Evolutionary conservation across 2,329 filamentous ascomycete species (phyloP), one percentile per base, ranked within the genome.

Genomic region (Fusarium sp.): DNA sequence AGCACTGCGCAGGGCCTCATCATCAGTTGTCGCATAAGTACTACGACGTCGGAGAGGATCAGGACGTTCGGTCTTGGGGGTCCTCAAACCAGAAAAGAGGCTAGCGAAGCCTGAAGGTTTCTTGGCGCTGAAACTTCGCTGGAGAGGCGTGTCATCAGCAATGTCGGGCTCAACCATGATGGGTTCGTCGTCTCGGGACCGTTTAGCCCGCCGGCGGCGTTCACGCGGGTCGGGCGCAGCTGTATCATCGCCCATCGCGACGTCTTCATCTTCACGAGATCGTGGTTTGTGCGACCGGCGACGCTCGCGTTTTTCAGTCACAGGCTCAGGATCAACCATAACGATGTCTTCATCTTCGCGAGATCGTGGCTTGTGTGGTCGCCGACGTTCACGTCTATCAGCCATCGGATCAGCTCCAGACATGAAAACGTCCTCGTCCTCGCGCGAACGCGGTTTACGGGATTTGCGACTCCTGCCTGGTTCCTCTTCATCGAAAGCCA

Each of bases 401-500:
- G 67, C 53, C 24, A 59, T 59, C n/a, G 74, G 74, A 47, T 83
- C 83, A 21, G 71, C 75, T 55, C 83, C 82, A 11, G 78, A 80
- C 82, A 88, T 85, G 47, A 85, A 78, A 44, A 84, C 80, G 47
- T 88, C 85, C 24, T 87, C 72, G 5, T 75, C 73, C 43, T 73
- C 72, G n/a, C 65, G 62, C 7, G 67, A 59, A 34, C 71, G 69
- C 6, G 62, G 39, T 67, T 83, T 88, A 57, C 85, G 85, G 28
- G 76, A 73, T 28, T 65, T 82, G 53, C 79, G 81, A 66, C 78
- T 82, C 66, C 78, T 79, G 76, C 58, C 76, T 15, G 79, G 77
- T 54, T 80, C 81, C 40, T 83, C 83, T 24, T 87, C 71, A 82
- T 94, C 88, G 4, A 96, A 88, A 53, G 95, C 80, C 79, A 90